phyloP scores from a whole-genome alignment of 1,139 yeast genomes.

The Yamadazyma mexicana region DNA sequence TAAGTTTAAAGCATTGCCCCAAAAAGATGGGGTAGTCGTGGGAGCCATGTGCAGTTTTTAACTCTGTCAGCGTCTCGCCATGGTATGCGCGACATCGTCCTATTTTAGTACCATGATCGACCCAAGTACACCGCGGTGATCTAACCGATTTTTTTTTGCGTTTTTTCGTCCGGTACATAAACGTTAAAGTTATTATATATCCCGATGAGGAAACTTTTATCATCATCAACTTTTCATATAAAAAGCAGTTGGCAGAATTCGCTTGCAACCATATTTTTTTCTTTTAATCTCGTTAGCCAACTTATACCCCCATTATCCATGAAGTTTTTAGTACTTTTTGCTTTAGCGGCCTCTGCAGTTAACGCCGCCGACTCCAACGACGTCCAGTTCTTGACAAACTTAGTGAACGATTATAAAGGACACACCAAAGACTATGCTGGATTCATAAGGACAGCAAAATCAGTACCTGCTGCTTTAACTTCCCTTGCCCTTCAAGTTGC shows the following conservation, averaged over 20 bases:
- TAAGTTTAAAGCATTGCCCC: neutral
- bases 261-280: neutral
- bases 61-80: no score
- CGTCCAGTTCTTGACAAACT: conserved; percentile 38
- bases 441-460: conserved; percentile 33
- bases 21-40: conserved; percentile 1
- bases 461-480: conserved; percentile 35
- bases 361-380: conserved; percentile 30
- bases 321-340: conserved; percentile 8
- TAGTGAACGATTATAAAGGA: conserved; percentile 36
- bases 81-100: no score
- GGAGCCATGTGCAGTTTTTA: neutral
- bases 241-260: neutral
- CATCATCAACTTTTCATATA: neutral
- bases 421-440: conserved; percentile 27
- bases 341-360: conserved; percentile 17
- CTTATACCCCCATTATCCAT: no score
- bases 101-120: no score
- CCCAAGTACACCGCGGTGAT: no score
- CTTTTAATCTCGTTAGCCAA: neutral
- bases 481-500: conserved; percentile 36
- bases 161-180: neutral
- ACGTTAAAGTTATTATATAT: neutral
- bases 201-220: conserved; percentile 2
- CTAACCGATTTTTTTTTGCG: neutral